A percentile compares a stretch with the other conserved stretches of the same genome.
phyloP scores from a whole-genome alignment of 2,329 filamentous ascomycete species.

The Colletotrichum orchidophilum region DNA sequence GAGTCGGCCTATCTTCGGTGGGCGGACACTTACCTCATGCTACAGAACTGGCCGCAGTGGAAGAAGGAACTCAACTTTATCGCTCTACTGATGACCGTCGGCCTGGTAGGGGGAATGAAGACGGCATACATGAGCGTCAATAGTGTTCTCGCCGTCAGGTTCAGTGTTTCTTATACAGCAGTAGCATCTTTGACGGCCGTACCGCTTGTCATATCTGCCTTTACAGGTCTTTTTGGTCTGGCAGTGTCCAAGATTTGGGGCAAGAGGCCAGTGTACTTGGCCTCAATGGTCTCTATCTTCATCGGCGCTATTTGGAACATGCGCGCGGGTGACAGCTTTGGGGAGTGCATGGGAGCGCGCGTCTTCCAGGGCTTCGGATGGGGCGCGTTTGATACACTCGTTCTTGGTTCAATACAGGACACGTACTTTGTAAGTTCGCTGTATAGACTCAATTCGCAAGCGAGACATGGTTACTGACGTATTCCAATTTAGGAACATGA shows the following conservation, averaged over 20 bases:
- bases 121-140: slow-evolving; percentile 62
- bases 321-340: slow-evolving; percentile 50
- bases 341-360: slow-evolving; percentile 60
- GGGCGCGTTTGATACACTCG: slow-evolving; percentile 65
- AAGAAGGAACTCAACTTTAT: slow-evolving; percentile 61
- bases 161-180: slow-evolving; percentile 56
- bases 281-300: slow-evolving; percentile 55
- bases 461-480: slow-evolving; percentile 40
- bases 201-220: slow-evolving; percentile 60
- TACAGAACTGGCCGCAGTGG: slow-evolving; percentile 65
- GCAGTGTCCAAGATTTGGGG: slow-evolving; percentile 58
- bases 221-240: slow-evolving; percentile 54
- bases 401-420: slow-evolving; percentile 63
- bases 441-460: not conserved
- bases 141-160: slow-evolving; percentile 51
- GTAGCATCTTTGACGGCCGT: slow-evolving; percentile 61
- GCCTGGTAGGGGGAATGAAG: slow-evolving; percentile 61
- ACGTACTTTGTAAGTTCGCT: slow-evolving; percentile 61
- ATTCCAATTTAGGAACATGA: slow-evolving; percentile 62
- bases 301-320: slow-evolving; percentile 62
- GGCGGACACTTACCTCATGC: not conserved
- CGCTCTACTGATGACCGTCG: slow-evolving; percentile 56
- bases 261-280: slow-evolving; percentile 63
- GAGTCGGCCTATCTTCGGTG: not conserved
- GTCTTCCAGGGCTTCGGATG: slow-evolving; percentile 67